phyloP scores from a whole-genome alignment of 176 grass and related monocot genomes.

The Alopecurus myosuroides region DNA sequence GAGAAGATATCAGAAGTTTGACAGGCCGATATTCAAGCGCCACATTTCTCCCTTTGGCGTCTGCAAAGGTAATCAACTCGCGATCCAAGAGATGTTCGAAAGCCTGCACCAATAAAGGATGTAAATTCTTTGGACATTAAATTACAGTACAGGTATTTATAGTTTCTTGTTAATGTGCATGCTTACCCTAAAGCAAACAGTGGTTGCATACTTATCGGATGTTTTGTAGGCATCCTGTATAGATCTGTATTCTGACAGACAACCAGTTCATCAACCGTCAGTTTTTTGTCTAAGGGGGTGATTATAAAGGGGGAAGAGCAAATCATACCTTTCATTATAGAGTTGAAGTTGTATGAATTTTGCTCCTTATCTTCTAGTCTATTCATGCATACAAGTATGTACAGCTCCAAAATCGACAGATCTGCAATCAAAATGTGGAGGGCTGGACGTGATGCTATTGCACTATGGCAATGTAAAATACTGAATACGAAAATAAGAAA shows the following conservation, averaged over 20 bases:
- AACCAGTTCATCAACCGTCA: conserved; percentile 22
- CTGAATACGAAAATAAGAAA: not conserved
- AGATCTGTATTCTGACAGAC: conserved; percentile 73
- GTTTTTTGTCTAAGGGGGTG: conserved; percentile 2
- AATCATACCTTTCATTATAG: conserved; percentile 85
- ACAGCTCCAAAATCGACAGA: conserved; percentile 82
- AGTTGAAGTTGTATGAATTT: conserved; percentile 79
- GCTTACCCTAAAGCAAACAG: conserved; percentile 75
- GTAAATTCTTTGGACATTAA: not conserved
- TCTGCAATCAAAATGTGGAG: conserved; percentile 44
- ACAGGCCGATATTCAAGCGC: conserved; percentile 66
- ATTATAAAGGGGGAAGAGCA: conserved; percentile 5
- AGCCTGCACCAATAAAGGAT: conserved; percentile 43
- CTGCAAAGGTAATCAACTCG: conserved; percentile 77
- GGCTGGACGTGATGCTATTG: not conserved
- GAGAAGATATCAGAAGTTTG: conserved; percentile 78
- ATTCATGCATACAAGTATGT: conserved; percentile 94
- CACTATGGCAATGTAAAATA: not conserved
- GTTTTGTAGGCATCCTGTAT: conserved; percentile 93
- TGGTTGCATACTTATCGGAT: conserved; percentile 72
- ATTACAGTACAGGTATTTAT: not conserved
- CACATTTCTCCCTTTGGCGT: conserved; percentile 61
- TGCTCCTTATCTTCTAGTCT: conserved; percentile 88
- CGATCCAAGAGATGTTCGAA: conserved; percentile 90
- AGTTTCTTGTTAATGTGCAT: not conserved